Evolutionary conservation across 768 basidiomycete genomes (phyloP).

Genomic region (Kwoniella dendrophila): DNA sequence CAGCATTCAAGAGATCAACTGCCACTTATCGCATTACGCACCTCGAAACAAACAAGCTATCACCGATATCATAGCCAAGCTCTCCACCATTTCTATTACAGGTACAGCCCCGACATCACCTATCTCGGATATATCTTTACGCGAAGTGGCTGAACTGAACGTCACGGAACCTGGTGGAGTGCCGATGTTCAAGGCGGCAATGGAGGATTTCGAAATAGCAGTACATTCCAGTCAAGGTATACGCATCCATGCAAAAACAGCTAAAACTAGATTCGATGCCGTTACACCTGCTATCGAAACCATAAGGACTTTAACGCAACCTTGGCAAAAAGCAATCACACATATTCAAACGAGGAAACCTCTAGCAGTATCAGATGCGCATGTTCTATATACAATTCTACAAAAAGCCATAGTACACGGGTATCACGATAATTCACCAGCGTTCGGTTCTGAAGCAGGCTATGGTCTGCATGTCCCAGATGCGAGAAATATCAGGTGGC

Average conservation of each 20-base stretch:
- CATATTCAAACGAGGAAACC: neutral
- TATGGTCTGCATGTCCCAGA: slow-evolving; percentile 48
- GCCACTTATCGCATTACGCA: slow-evolving; percentile 4
- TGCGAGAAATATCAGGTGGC: slow-evolving; percentile 50
- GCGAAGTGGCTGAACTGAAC: slow-evolving; percentile 1
- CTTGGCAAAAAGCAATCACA: slow-evolving; percentile 22
- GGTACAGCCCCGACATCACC: neutral
- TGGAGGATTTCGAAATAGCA: slow-evolving; percentile 5
- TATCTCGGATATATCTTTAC: neutral
- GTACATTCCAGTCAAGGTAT: slow-evolving; percentile 10
- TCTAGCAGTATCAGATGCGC: slow-evolving; percentile 8
- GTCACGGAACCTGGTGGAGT: neutral
- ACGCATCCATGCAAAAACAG: neutral
- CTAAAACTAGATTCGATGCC: slow-evolving; percentile 12
- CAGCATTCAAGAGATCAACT: neutral
- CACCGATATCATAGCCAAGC: neutral
- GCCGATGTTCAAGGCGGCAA: neutral
- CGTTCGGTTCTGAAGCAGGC: slow-evolving; percentile 32
- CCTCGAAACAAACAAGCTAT: slow-evolving; percentile 3
- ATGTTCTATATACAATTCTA: slow-evolving; percentile 25
- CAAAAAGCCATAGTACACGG: slow-evolving; percentile 11
- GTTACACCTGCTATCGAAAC: slow-evolving; percentile 25
- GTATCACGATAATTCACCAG: slow-evolving; percentile 20
- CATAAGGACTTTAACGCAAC: neutral
- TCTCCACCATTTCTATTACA: neutral